These are phyloP conservation scores for Graphiopsis chlorocephala DNA, from an alignment of 2,329 filamentous ascomycete genomes.

Conservation along the genomic window DNA sequence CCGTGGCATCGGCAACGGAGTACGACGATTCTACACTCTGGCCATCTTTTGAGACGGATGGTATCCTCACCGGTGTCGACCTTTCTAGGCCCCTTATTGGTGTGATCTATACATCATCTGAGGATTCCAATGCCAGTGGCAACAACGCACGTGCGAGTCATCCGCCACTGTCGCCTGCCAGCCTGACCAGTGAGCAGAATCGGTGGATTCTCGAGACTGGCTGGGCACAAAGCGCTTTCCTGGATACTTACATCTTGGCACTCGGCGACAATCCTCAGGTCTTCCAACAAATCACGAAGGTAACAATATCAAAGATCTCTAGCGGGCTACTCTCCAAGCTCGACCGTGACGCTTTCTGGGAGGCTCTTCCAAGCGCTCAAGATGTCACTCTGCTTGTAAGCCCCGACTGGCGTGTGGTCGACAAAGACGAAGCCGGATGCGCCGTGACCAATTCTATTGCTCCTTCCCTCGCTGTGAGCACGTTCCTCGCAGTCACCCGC, in stretches of 20 bases:
- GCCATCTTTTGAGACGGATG: slow-evolving; percentile 19
- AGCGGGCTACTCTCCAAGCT: slow-evolving; percentile 59
- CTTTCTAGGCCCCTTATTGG: not conserved
- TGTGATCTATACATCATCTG: not conserved
- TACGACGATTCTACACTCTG: slow-evolving; percentile 24
- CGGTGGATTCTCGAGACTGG: slow-evolving; percentile 67
- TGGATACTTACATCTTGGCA: slow-evolving; percentile 65
- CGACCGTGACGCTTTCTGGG: slow-evolving; percentile 60
- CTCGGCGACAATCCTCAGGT: slow-evolving; percentile 58
- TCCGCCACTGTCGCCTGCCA: not conserved
- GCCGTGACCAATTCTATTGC: slow-evolving; percentile 49
- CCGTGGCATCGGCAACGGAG: not conserved
- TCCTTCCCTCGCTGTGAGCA: slow-evolving; percentile 52
- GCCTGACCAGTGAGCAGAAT: slow-evolving; percentile 60
- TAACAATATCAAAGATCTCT: slow-evolving; percentile 65
- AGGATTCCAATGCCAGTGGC: not conserved
- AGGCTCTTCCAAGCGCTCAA: slow-evolving; percentile 52
- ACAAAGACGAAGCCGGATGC: slow-evolving; percentile 51
- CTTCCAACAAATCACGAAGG: slow-evolving; percentile 55
- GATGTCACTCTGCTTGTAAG: slow-evolving; percentile 60
- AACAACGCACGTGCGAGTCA: too few relatives aligned
- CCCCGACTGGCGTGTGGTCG: slow-evolving; percentile 63
- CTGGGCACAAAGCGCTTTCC: slow-evolving; percentile 66
- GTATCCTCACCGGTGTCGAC: not conserved
- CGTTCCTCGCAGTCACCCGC: slow-evolving; percentile 53